Evolutionary conservation across 176 grass and related monocot genomes (phyloP).

Genomic region (Alopecurus myosuroides): DNA sequence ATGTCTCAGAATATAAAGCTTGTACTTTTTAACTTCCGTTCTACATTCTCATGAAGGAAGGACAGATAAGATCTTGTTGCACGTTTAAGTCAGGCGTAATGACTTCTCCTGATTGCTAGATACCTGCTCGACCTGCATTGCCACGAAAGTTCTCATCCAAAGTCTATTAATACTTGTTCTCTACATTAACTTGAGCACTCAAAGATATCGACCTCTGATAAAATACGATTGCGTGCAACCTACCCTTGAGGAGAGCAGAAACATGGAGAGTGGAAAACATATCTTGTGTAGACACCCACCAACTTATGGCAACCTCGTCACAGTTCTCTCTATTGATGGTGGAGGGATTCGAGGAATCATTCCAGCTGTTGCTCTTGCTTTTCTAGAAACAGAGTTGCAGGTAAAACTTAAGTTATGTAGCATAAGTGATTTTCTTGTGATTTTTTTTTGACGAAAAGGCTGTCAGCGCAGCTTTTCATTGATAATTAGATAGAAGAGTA

Average conservation of each 20-base stretch:
- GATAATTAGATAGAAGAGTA: too few species aligned
- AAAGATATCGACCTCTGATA: neutral
- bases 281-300: conserved; percentile 57
- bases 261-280: conserved; percentile 36
- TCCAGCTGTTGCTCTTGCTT: conserved; percentile 65
- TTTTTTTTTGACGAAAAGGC: too few species aligned
- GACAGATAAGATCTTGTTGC: neutral
- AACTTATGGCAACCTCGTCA: conserved; percentile 81
- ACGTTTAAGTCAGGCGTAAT: conserved; percentile 30
- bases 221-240: neutral
- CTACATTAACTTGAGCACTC: neutral
- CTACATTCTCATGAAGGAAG: conserved; percentile 11
- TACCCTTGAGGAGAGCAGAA: conserved; percentile 7
- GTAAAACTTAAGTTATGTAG: conserved; percentile 36
- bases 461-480: too few species aligned
- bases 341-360: conserved; percentile 92
- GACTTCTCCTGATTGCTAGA: neutral
- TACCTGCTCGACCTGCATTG: neutral
- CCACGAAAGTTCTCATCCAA: conserved; percentile 19
- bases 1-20: conserved; percentile 16
- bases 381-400: conserved; percentile 86
- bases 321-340: conserved; percentile 78
- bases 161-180: conserved; percentile 23
- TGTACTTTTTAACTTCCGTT: conserved; percentile 18
- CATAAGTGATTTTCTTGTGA: conserved; percentile 6